Percentiles rank a stretch among this genome's conserved stretches.
Conservation (phyloP, 2,329 filamentous ascomycete genomes). For the Periconia digitata region DNA sequence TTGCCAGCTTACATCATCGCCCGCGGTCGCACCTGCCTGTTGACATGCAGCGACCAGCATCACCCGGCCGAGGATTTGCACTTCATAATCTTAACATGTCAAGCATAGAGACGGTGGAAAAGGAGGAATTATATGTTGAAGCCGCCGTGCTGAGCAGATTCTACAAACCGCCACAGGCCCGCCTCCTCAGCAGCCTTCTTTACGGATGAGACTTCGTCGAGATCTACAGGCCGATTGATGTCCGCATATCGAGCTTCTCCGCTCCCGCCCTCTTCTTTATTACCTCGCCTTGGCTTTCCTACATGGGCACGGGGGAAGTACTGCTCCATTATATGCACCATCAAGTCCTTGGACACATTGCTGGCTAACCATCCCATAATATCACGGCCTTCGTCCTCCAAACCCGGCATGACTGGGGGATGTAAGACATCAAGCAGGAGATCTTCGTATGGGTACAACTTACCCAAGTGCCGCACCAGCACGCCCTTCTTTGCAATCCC, state of each 20-base stretch:
- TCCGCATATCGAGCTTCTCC: constrained; percentile 65
- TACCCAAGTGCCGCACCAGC: constrained; percentile 63
- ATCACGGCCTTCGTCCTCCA: constrained; percentile 69
- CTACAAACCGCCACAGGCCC: constrained; percentile 78
- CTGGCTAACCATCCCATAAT: constrained; percentile 60
- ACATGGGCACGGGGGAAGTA: constrained; percentile 62
- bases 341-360: constrained; percentile 89
- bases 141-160: constrained; percentile 59
- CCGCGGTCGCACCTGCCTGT: neutral
- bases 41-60: neutral
- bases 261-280: constrained; percentile 22
- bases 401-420: constrained; percentile 71
- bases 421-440: neutral
- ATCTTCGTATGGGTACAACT: neutral
- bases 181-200: constrained; percentile 68
- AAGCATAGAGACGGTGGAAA: too few relatives aligned
- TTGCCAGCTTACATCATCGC: neutral
- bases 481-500: constrained; percentile 79
- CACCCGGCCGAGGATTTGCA: too few relatives aligned
- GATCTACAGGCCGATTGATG: constrained; percentile 71
- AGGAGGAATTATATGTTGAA: constrained; percentile 44
- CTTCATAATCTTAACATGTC: too few relatives aligned
- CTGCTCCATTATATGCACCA: constrained; percentile 54
- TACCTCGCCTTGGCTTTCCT: constrained; percentile 61
- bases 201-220: constrained; percentile 67